phyloP scores from a whole-genome alignment of 305 asterid genomes.

The Rubia peregrina region DNA sequence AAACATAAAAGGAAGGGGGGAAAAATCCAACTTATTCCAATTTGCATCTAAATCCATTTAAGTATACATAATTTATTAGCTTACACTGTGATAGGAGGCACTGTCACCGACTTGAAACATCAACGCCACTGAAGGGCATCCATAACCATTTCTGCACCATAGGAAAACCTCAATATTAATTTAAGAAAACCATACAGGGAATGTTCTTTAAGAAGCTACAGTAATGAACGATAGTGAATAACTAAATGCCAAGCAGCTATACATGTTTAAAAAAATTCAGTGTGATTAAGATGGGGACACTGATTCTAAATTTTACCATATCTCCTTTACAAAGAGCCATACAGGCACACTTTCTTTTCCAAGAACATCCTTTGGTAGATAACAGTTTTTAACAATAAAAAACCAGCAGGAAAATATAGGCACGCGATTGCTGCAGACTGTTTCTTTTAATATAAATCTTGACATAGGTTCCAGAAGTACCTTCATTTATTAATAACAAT shows the following conservation, averaged over 20 bases:
- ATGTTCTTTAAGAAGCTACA: background rate
- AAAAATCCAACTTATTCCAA: background rate
- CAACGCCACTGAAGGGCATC: constrained; percentile 68
- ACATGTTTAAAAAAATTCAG: background rate
- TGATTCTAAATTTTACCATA: background rate
- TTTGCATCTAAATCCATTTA: background rate
- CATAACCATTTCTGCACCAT: constrained; percentile 49
- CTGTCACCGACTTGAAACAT: constrained; percentile 78
- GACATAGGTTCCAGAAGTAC: background rate
- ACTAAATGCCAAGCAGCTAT: background rate
- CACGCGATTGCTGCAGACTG: background rate
- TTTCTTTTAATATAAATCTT: background rate
- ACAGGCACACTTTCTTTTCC: background rate
- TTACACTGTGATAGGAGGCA: constrained; percentile 65
- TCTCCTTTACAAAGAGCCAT: background rate
- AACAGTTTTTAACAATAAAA: background rate
- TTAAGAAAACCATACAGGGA: background rate
- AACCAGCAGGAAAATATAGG: background rate
- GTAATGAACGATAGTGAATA: background rate
- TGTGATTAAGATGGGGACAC: background rate
- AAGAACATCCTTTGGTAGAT: background rate
- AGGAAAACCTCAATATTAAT: constrained; percentile 9
- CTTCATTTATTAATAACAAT: background rate
- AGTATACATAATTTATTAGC: constrained; percentile 14
- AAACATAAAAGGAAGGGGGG: background rate